Evolutionary conservation across 2,329 filamentous ascomycete species (phyloP).

Genomic region (Venturiaceae sp.): DNA sequence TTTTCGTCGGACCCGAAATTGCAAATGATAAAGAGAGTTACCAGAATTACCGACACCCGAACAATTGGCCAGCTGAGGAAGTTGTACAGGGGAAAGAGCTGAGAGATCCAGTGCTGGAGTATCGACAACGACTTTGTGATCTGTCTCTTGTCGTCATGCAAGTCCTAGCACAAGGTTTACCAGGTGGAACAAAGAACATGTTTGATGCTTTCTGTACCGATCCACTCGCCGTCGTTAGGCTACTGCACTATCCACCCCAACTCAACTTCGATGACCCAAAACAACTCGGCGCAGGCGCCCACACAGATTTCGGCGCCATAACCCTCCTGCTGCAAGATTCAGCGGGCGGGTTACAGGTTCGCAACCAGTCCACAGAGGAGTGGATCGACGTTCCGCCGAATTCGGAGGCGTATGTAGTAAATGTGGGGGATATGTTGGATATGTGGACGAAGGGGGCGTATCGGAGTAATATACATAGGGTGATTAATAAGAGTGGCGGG

Average conservation of each 20-base stretch:
- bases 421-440: conserved; percentile 29
- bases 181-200: neutral
- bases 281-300: conserved; percentile 31
- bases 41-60: neutral
- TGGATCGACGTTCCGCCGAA: conserved; percentile 30
- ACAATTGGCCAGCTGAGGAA: neutral
- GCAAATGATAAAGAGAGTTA: neutral
- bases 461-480: conserved; percentile 44
- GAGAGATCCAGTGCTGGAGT: conserved; percentile 1
- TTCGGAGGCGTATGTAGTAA: conserved; percentile 26
- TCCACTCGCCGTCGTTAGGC: conserved; percentile 5
- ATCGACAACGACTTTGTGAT: neutral
- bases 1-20: conserved; percentile 3
- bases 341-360: conserved; percentile 41
- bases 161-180: neutral
- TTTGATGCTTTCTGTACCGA: conserved; percentile 4
- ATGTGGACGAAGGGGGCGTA: conserved; percentile 43
- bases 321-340: conserved; percentile 46
- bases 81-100: neutral
- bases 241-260: conserved; percentile 14
- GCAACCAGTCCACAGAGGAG: conserved; percentile 31
- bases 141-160: neutral
- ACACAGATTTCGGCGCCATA: conserved; percentile 48
- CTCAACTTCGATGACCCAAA: neutral
- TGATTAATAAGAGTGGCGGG: conserved; percentile 41